These are phyloP conservation scores for Closterium sp. DNA, from an alignment of 139 green algal genomes.

Conservation along the genomic window DNA sequence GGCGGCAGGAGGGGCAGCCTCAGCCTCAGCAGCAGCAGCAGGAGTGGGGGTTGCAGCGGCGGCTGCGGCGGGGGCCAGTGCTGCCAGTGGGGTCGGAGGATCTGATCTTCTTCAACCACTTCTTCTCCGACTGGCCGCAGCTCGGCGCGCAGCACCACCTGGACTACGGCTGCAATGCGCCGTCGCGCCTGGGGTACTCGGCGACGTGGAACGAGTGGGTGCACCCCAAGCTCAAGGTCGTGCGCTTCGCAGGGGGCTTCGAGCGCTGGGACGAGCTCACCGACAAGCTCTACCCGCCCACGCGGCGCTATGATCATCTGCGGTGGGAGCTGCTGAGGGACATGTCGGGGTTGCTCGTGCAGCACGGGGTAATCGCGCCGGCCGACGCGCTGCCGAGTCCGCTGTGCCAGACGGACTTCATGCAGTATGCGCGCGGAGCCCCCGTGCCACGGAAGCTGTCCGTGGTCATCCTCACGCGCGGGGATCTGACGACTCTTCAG, in stretches of 20 bases:
- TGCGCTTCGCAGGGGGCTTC: constrained; percentile 17
- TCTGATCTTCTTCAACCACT: constrained; percentile 33
- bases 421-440: constrained; percentile 14
- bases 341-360: constrained; percentile 26
- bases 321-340: constrained; percentile 19
- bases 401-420: constrained; percentile 37
- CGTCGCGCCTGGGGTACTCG: constrained; percentile 27
- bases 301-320: constrained; percentile 25
- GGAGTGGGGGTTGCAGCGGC: not conserved
- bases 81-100: constrained; percentile 8
- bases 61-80: not conserved
- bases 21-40: not conserved
- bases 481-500: not conserved
- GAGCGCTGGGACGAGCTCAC: constrained; percentile 28
- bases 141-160: constrained; percentile 5
- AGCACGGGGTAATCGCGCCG: constrained; percentile 23
- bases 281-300: constrained; percentile 33
- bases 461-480: not conserved
- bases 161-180: constrained; percentile 24
- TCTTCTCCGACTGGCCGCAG: constrained; percentile 29
- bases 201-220: constrained; percentile 42
- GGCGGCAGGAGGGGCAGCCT: no score
- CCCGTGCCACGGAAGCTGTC: constrained; percentile 11
- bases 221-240: constrained; percentile 25
- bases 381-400: constrained; percentile 2